Percentiles rank a stretch among this genome's conserved stretches.
Conservation (phyloP, 129 eudicot genomes). For the Helichrysum umbraculigerum region DNA sequence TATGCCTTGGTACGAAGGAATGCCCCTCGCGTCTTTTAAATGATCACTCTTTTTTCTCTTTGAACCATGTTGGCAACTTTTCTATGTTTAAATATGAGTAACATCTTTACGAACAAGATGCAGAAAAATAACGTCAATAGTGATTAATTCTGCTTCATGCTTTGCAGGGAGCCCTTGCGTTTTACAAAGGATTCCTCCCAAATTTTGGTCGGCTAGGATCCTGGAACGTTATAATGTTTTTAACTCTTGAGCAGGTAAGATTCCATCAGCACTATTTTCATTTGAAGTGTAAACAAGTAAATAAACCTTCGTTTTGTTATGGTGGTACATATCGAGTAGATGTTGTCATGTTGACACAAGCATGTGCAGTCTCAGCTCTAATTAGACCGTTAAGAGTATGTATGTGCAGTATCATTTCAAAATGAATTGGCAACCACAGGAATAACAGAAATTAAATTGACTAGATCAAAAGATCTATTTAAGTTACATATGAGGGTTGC, state of each 20-base stretch:
- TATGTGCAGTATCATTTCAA: not conserved
- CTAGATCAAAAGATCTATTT: too few relatives aligned
- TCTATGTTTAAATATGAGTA: not conserved
- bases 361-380: not conserved
- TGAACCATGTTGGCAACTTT: not conserved
- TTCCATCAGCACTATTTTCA: not conserved
- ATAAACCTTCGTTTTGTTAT: too few relatives aligned
- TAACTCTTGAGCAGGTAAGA: constrained; percentile 82
- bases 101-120: not conserved
- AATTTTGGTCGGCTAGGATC: constrained; percentile 86
- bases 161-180: constrained; percentile 76
- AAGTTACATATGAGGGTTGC: too few relatives aligned
- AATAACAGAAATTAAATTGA: too few relatives aligned
- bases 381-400: not conserved
- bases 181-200: constrained; percentile 88
- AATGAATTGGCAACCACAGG: not conserved
- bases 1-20: not conserved
- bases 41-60: not conserved
- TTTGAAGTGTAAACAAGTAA: not conserved
- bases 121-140: not conserved
- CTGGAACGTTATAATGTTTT: constrained; percentile 90
- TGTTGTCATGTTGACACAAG: not conserved
- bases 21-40: not conserved
- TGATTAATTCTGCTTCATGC: constrained; percentile 17
- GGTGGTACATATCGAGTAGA: too few relatives aligned